These are phyloP conservation scores for Penstemon davidsonii DNA, from an alignment of 257 asterid genomes.

Conservation along the genomic window DNA sequence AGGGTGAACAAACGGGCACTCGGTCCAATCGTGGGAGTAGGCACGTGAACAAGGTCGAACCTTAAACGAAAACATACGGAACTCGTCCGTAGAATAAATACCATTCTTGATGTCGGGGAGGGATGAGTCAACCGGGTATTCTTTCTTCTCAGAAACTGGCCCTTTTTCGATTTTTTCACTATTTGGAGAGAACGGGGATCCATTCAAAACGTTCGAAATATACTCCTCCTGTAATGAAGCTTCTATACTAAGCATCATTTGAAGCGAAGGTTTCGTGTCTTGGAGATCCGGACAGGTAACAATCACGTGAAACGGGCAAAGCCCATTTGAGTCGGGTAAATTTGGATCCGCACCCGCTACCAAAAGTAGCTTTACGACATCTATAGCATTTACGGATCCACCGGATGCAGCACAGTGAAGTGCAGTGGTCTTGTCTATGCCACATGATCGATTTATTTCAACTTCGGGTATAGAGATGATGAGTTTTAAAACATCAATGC, in stretches of 20 bases:
- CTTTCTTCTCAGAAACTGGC: conserved; percentile 51
- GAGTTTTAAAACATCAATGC: conserved; percentile 57
- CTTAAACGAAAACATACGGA: conserved; percentile 82
- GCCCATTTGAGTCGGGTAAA: conserved; percentile 53
- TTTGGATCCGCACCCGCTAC: conserved; percentile 73
- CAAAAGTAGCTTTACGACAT: conserved; percentile 52
- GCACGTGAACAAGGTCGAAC: conserved; percentile 87
- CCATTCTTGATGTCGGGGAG: conserved; percentile 85
- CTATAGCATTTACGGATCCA: conserved; percentile 55
- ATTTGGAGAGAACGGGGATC: no score
- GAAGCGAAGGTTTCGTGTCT: conserved; percentile 43
- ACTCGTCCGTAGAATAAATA: conserved; percentile 79
- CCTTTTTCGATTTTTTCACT: no score
- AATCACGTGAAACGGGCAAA: conserved; percentile 56
- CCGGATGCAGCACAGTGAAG: conserved; percentile 86
- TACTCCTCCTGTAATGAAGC: no score
- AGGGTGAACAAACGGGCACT: conserved; percentile 92
- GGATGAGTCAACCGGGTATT: conserved; percentile 76
- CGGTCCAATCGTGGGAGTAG: conserved; percentile 95
- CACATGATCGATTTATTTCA: conserved; percentile 68
- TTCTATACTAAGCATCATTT: conserved; percentile 49
- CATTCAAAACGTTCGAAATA: no score
- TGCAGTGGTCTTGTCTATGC: conserved; percentile 60
- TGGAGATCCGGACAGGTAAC: conserved; percentile 51
- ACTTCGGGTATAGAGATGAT: conserved; percentile 60